These are phyloP conservation scores for Tricholomella constricta DNA, from an alignment of 768 basidiomycete species.

Conservation along the genomic window DNA sequence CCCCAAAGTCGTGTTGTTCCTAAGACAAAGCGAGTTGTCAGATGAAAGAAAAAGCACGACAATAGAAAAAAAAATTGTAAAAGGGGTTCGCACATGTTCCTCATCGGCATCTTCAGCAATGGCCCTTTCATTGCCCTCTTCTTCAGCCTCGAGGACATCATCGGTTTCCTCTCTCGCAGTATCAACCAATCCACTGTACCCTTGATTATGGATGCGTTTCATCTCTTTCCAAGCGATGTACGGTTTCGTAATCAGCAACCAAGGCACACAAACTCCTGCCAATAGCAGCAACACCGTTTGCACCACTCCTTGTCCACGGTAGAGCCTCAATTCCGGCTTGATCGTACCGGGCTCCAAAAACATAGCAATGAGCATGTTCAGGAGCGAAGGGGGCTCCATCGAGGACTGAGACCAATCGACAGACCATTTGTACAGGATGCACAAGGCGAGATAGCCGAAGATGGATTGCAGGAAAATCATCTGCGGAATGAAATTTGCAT, in stretches of 20 bases:
- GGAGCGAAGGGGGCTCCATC: slow-evolving; percentile 79
- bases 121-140: slow-evolving; percentile 76
- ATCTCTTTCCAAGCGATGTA: slow-evolving; percentile 91
- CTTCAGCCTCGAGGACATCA: slow-evolving; percentile 71
- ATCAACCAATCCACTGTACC: slow-evolving; percentile 77
- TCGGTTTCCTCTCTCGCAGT: slow-evolving; percentile 54
- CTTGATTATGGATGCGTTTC: slow-evolving; percentile 77
- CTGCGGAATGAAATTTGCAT: slow-evolving; percentile 95
- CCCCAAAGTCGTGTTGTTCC: slow-evolving; percentile 91
- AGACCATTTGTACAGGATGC: slow-evolving; percentile 97
- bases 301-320: slow-evolving; percentile 82
- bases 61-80: slow-evolving; percentile 10
- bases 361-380: slow-evolving; percentile 97
- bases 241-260: slow-evolving; percentile 91
- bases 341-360: slow-evolving; percentile 89
- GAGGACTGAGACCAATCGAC: slow-evolving; percentile 82
- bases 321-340: slow-evolving; percentile 68
- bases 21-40: slow-evolving; percentile 24
- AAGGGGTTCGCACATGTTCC: slow-evolving; percentile 61
- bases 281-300: slow-evolving; percentile 78
- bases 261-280: slow-evolving; percentile 89
- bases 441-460: slow-evolving; percentile 93
- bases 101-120: slow-evolving; percentile 73
- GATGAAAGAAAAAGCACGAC: slow-evolving; percentile 14
- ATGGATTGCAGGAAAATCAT: slow-evolving; percentile 97